Evolutionary conservation across 176 grass and related monocot species (phyloP).

Genomic region (Elaeis guineensis): DNA sequence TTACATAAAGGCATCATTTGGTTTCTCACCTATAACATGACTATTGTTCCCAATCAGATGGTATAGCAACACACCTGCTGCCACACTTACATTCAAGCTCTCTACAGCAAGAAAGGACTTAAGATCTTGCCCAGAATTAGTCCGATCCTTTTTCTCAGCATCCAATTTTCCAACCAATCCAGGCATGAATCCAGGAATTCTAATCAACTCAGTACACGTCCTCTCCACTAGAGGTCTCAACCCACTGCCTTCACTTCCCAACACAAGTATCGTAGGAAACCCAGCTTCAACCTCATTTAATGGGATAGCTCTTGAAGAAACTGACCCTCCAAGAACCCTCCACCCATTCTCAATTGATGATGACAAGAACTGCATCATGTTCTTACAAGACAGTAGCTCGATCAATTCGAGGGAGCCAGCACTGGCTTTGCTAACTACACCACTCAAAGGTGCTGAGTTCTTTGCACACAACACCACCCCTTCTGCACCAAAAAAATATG

Average conservation of each 20-base stretch:
- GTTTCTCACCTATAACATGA: conserved; percentile 20
- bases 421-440: conserved; percentile 94
- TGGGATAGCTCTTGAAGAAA: conserved; percentile 63
- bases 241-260: conserved; percentile 93
- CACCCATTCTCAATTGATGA: conserved; percentile 84
- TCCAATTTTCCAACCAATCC: conserved; percentile 25
- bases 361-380: conserved; percentile 98
- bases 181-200: conserved; percentile 54
- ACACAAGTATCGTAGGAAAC: conserved; percentile 75
- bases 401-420: conserved; percentile 88
- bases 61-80: conserved; percentile 90
- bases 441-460: conserved; percentile 93
- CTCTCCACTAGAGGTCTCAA: conserved; percentile 79
- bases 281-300: conserved; percentile 53
- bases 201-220: conserved; percentile 76
- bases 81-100: conserved; percentile 99
- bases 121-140: conserved; percentile 33
- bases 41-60: conserved; percentile 55
- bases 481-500: conserved; percentile 81
- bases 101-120: conserved; percentile 81
- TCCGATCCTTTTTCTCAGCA: conserved; percentile 40
- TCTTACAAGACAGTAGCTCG: conserved; percentile 80
- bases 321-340: conserved; percentile 79
- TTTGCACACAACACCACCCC: conserved; percentile 81
- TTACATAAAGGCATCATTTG: conserved; percentile 27